These are phyloP conservation scores for Diplotaxis tenuifolia DNA, from an alignment of 345 rosid species.

Conservation along the genomic window DNA sequence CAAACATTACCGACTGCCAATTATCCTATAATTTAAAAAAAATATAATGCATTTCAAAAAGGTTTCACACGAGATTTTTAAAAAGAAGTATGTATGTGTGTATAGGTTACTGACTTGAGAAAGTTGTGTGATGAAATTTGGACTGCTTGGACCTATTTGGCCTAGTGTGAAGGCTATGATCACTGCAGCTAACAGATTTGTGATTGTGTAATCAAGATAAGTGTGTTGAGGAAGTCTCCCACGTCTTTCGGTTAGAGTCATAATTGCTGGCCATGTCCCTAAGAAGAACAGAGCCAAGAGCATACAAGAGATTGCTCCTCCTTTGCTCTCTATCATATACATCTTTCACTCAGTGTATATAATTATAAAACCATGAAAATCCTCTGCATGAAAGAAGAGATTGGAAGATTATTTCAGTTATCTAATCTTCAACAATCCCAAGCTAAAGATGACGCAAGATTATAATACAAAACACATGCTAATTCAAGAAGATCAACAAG, in stretches of 20 bases:
- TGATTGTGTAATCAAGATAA: conserved; percentile 82
- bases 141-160: conserved; percentile 51
- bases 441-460: background rate
- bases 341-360: background rate
- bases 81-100: background rate
- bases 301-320: conserved; percentile 82
- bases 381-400: background rate
- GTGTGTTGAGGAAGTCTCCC: conserved; percentile 94
- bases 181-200: conserved; percentile 71
- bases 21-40: conserved; percentile 50
- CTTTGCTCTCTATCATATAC: conserved; percentile 75
- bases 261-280: conserved; percentile 93
- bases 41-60: background rate
- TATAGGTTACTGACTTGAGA: conserved; percentile 43
- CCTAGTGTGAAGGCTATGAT: conserved; percentile 88
- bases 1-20: conserved; percentile 79
- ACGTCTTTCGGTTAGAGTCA: conserved; percentile 75
- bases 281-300: conserved; percentile 64
- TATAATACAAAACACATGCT: conserved; percentile 1
- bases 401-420: background rate
- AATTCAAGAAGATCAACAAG: background rate
- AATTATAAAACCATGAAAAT: background rate
- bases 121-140: conserved; percentile 71
- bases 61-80: background rate
- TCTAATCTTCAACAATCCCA: background rate